phyloP scores from a whole-genome alignment of 768 basidiomycete species.

The Tylopilus plumbeoviolaceoides region DNA sequence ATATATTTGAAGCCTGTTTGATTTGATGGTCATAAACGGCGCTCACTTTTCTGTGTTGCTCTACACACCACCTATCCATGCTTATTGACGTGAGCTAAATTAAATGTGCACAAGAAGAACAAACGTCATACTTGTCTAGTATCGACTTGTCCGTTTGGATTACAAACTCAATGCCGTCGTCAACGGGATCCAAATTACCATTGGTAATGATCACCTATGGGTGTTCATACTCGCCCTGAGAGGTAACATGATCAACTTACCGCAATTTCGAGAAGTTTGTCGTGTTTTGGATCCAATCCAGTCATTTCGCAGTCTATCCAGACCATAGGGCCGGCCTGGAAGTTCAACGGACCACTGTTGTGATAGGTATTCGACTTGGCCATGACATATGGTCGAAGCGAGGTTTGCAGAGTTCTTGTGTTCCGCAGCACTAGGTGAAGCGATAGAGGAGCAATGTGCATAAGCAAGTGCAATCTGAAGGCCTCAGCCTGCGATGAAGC shows the following conservation, averaged over 20 bases:
- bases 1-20: neutral
- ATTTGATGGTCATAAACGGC: neutral
- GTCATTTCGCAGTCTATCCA: conserved; percentile 94
- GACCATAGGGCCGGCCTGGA: conserved; percentile 16
- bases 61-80: conserved; percentile 87
- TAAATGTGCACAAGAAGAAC: neutral
- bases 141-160: conserved; percentile 66
- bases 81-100: conserved; percentile 32
- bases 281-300: conserved; percentile 60
- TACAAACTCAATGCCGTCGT: conserved; percentile 75
- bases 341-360: conserved; percentile 1
- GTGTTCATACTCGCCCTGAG: neutral
- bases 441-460: neutral
- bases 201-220: conserved; percentile 83
- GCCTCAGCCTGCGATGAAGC: neutral
- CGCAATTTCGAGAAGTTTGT: conserved; percentile 79
- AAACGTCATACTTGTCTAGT: conserved; percentile 59
- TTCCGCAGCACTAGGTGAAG: neutral
- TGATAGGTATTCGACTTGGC: neutral
- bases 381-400: conserved; percentile 4
- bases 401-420: neutral
- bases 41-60: conserved; percentile 71
- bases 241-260: conserved; percentile 23
- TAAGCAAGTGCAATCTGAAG: neutral
- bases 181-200: conserved; percentile 75